Percentiles rank a stretch among this genome's conserved stretches.
Evolutionary conservation across 2,329 filamentous ascomycete genomes (phyloP).

Genomic region (Leptographium procerum): DNA sequence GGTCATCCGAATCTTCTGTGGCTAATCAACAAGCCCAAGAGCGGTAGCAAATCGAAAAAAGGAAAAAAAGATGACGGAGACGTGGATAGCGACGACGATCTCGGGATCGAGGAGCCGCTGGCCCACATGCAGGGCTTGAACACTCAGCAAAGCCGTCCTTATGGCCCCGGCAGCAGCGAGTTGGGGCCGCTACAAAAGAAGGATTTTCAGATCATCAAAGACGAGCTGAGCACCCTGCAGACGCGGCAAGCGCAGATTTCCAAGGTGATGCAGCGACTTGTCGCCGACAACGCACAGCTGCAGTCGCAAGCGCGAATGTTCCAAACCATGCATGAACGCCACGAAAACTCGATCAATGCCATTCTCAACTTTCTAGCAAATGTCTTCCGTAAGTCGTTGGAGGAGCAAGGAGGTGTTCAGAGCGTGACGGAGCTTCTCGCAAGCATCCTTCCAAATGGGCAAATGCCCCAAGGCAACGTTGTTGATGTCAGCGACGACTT

Average conservation of each 20-base stretch:
- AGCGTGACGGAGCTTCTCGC: constrained; percentile 79
- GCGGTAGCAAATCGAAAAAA: constrained; percentile 47
- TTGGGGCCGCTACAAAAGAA: constrained; percentile 48
- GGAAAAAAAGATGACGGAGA: constrained; percentile 54
- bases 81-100: constrained; percentile 65
- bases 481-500: constrained; percentile 53
- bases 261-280: constrained; percentile 66
- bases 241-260: constrained; percentile 81
- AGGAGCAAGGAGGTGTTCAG: constrained; percentile 64
- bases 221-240: constrained; percentile 71
- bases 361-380: constrained; percentile 95
- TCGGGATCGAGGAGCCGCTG: constrained; percentile 34
- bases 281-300: constrained; percentile 76
- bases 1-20: constrained; percentile 87
- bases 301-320: constrained; percentile 83
- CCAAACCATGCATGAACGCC: constrained; percentile 85
- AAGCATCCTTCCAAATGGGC: constrained; percentile 52
- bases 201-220: constrained; percentile 65
- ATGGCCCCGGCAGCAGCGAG: constrained; percentile 19
- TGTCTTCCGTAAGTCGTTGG: constrained; percentile 86
- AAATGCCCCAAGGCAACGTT: constrained; percentile 39
- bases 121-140: constrained; percentile 10
- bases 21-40: constrained; percentile 93
- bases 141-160: constrained; percentile 15
- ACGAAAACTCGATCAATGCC: constrained; percentile 98